Conservation (phyloP, 176 grass and related monocot species). For the Tuctoria greenei region DNA sequence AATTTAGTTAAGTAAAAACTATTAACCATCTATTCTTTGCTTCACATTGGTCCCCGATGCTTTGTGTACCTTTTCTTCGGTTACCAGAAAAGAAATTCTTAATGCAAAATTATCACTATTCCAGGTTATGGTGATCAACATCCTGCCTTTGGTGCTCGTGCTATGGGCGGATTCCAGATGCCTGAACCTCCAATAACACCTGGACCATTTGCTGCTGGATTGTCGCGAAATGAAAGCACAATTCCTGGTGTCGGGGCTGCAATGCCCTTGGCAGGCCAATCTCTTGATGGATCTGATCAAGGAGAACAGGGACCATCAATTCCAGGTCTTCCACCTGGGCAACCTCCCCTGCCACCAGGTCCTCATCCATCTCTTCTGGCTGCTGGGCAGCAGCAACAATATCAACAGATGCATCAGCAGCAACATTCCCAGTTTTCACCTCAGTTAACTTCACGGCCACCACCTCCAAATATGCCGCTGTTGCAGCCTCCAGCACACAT, state of each 20-base stretch:
- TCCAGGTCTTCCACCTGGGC: constrained; percentile 72
- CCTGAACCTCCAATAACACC: constrained; percentile 64
- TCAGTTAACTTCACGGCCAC: constrained; percentile 56
- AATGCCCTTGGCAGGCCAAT: constrained; percentile 51
- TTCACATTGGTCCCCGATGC: background rate
- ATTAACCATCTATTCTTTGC: background rate
- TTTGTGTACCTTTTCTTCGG: background rate
- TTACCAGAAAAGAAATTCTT: background rate
- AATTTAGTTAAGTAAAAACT: constrained; percentile 25
- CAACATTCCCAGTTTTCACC: constrained; percentile 75
- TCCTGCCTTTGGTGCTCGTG: constrained; percentile 49
- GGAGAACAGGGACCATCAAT: constrained; percentile 56
- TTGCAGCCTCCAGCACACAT: constrained; percentile 75
- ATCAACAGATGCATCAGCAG: constrained; percentile 71
- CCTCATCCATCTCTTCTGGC: constrained; percentile 93
- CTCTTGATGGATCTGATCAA: constrained; percentile 75
- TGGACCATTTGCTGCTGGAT: constrained; percentile 67
- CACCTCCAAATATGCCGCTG: constrained; percentile 67
- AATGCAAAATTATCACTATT: constrained; percentile 29
- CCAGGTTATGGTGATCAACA: constrained; percentile 93
- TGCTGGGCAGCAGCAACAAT: constrained; percentile 78
- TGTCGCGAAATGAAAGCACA: constrained; percentile 72
- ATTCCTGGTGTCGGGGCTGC: constrained; percentile 86
- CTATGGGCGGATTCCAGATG: constrained; percentile 59
- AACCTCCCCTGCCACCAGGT: constrained; percentile 88